Evolutionary conservation across 1,284 basidiomycete species (phyloP), one percentile per base, ranked within the genome.

Genomic region (Puccinia brachypodii): DNA sequence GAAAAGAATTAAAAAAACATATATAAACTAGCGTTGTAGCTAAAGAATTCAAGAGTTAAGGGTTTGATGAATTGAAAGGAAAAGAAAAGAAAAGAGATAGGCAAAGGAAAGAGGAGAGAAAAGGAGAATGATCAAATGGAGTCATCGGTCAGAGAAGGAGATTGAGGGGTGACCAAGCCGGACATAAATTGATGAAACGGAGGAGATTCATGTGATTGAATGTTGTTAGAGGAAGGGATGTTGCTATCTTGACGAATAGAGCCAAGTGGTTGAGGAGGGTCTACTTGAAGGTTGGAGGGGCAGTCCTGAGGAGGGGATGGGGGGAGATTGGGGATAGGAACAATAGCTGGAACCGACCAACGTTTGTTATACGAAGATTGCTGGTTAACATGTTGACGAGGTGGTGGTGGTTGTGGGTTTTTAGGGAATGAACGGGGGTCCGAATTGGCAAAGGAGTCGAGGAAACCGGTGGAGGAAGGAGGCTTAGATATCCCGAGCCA

Each of bases 81-180:
- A 38, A 38, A 38, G 31, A 60, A 68, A 14, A 40, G 64, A 38
- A 22, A 22, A 68, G 9, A 68, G 4, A 68, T 28, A 9, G 38
- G 25, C 3, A 68, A 40, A 2, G 31, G 9, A 38, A 40, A 38
- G 19, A 68, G 19, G 8, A 11, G n/a, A 38, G 7, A 68, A 68
- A 31, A 40, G 36, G 33, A 16, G 22, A 8, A n/a, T n/a, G n/a
- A n/a, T 74, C 72, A 75, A 36, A 3, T 60, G 8, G 73, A 75
- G 9, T 60, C 53, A 47, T 75, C 73, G 36, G 73, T 40, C 25
- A 56, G 25, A 9, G 73, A 75, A 3, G 73, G 73, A 4, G 73
- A 75, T 28, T 60, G 73, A 16, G 73, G 73, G 2, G 73, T 75
- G 50, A 75, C 50, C 1, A 75, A 3, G 53, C 73, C 73, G 53